These are phyloP conservation scores for Kodamaea sp. DNA, from an alignment of 1,139 yeast genomes.

Conservation along the genomic window DNA sequence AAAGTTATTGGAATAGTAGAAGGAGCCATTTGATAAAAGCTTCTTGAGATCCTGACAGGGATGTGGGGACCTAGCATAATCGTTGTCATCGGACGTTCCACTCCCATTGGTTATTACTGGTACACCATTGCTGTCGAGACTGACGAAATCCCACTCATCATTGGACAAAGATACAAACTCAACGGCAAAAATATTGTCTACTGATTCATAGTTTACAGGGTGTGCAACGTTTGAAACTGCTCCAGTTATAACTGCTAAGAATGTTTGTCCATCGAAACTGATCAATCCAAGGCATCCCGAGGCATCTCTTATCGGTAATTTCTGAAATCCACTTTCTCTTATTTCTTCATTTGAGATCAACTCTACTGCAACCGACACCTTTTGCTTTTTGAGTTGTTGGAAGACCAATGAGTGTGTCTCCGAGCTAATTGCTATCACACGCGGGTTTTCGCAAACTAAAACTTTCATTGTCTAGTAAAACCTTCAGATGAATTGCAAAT, in stretches of 20 bases:
- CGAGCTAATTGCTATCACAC: conserved; percentile 57
- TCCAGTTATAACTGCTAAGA: conserved; percentile 79
- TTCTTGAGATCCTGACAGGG: conserved; percentile 84
- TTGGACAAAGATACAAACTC: conserved; percentile 79
- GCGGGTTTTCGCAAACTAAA: conserved; percentile 49
- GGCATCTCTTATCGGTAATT: conserved; percentile 57
- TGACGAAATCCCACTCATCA: conserved; percentile 77
- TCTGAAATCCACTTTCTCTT: conserved; percentile 44
- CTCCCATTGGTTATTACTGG: conserved; percentile 31
- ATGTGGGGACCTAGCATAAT: conserved; percentile 51
- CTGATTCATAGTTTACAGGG: conserved; percentile 78
- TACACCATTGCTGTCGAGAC: conserved; percentile 62
- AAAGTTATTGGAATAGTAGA: conserved; percentile 88
- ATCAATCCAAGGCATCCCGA: conserved; percentile 87
- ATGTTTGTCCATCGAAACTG: conserved; percentile 63
- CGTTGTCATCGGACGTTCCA: conserved; percentile 20
- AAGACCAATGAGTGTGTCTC: conserved; percentile 52
- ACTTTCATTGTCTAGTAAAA: conserved; percentile 40
- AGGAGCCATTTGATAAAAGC: conserved; percentile 81
- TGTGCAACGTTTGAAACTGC: conserved; percentile 72
- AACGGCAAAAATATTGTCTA: conserved; percentile 77
- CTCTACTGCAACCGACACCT: conserved; percentile 53
- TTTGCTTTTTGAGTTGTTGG: conserved; percentile 33
- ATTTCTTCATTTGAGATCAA: conserved; percentile 43
- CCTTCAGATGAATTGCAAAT: too few relatives aligned